Evolutionary conservation across 1,284 basidiomycete genomes (phyloP).

Genomic region (Vanrija sp.): DNA sequence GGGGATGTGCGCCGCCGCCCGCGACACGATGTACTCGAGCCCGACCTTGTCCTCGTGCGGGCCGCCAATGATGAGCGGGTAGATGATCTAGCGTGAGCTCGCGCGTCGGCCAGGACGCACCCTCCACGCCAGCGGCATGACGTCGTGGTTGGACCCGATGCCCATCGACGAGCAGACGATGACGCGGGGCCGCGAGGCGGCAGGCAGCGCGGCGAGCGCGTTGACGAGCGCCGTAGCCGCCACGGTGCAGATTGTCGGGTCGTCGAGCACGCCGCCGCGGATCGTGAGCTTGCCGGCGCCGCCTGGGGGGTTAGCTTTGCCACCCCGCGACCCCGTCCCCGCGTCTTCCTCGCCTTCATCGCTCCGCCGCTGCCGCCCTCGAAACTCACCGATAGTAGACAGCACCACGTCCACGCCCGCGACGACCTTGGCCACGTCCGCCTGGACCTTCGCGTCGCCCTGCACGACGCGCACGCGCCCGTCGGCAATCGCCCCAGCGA

Average conservation of each 20-base stretch:
- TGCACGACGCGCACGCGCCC: conserved; percentile 21
- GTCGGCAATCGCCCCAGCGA: conserved; percentile 12
- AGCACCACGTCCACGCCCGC: conserved; percentile 23
- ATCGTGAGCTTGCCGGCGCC: conserved; percentile 13
- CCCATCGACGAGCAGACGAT: conserved; percentile 31
- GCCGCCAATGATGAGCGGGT: conserved; percentile 16
- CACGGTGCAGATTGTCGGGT: conserved; percentile 23
- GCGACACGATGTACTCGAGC: conserved; percentile 25
- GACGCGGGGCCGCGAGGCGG: conserved; percentile 16
- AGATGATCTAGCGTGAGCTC: conserved; percentile 17
- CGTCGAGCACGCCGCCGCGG: conserved; percentile 18
- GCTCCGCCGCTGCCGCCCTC: no score
- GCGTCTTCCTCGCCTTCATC: no score
- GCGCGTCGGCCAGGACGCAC: conserved; percentile 12
- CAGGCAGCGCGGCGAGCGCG: conserved; percentile 11
- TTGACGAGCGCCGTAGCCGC: conserved; percentile 16
- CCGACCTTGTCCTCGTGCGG: conserved; percentile 32
- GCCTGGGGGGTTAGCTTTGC: conserved; percentile 6
- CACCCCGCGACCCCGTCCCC: no score
- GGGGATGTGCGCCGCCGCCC: conserved; percentile 10
- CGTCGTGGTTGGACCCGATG: conserved; percentile 23
- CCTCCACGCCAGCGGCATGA: conserved; percentile 19
- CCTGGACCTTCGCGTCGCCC: conserved; percentile 26
- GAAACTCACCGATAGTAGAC: conserved; percentile 28
- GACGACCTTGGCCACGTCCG: conserved; percentile 22